A percentile compares a stretch with the other conserved stretches of the same genome.
Evolutionary conservation across 1,139 yeast species (phyloP).

Genomic region (Zygoascus sp.): DNA sequence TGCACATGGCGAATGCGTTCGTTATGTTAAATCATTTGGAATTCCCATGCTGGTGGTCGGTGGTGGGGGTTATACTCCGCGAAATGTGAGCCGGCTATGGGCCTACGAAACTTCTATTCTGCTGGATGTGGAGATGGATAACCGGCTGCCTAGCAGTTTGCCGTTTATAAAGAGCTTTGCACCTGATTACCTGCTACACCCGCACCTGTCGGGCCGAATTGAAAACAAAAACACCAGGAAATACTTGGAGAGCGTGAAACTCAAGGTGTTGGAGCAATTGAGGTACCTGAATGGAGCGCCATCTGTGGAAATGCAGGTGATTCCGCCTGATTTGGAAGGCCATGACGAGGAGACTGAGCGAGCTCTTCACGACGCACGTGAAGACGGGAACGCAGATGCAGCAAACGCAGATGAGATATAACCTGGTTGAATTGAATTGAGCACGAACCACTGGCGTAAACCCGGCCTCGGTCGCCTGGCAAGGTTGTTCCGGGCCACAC

Average conservation of each 20-base stretch:
- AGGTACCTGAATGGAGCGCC: slow-evolving; percentile 88
- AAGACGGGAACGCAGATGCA: slow-evolving; percentile 18
- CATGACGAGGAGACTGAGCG: slow-evolving; percentile 59
- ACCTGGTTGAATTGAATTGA: no score
- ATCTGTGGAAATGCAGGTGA: slow-evolving; percentile 84
- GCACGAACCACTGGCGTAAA: no score
- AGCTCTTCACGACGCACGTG: slow-evolving; percentile 28
- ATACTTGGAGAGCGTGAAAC: slow-evolving; percentile 74
- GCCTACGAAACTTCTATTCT: slow-evolving; percentile 88
- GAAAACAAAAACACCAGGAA: slow-evolving; percentile 85
- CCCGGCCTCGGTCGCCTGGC: no score
- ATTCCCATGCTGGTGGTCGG: slow-evolving; percentile 89
- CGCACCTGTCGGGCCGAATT: slow-evolving; percentile 78
- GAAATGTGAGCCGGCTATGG: slow-evolving; percentile 94
- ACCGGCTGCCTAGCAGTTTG: slow-evolving; percentile 68
- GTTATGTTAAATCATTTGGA: slow-evolving; percentile 77
- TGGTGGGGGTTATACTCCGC: slow-evolving; percentile 97
- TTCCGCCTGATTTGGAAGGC: slow-evolving; percentile 80
- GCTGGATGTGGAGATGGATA: slow-evolving; percentile 70
- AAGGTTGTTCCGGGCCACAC: no score
- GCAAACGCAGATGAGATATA: neutral
- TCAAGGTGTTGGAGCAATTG: slow-evolving; percentile 75
- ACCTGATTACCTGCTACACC: slow-evolving; percentile 88
- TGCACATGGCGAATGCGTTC: slow-evolving; percentile 95
- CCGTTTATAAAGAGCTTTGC: slow-evolving; percentile 89